phyloP scores from a whole-genome alignment of 306 rosid species.

The Comarum palustre region DNA sequence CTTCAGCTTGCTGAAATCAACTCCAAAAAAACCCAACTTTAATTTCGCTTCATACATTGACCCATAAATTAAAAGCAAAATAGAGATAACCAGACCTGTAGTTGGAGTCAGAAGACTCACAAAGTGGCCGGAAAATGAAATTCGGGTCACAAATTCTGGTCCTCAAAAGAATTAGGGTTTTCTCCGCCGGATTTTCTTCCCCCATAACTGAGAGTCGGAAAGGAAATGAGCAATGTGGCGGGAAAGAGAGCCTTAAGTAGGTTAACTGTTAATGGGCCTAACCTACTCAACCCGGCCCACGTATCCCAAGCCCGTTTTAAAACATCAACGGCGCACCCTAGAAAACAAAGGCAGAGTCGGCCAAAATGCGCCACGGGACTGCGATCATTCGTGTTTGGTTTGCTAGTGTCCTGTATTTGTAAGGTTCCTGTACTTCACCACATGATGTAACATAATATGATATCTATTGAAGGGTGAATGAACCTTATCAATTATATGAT shows the following conservation, averaged over 20 bases:
- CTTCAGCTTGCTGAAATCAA: conserved; percentile 65
- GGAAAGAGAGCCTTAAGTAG: conserved; percentile 8
- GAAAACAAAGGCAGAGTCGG: neutral
- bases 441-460: conserved; percentile 26
- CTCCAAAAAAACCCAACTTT: neutral
- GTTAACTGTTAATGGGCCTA: neutral
- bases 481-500: conserved; percentile 11
- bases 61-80: neutral
- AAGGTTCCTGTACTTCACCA: conserved; percentile 41
- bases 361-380: conserved; percentile 23
- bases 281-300: too few relatives aligned
- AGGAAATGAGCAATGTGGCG: conserved; percentile 27
- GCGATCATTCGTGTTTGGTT: conserved; percentile 18
- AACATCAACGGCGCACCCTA: neutral
- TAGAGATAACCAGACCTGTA: conserved; percentile 40
- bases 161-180: conserved; percentile 55
- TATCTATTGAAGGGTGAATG: conserved; percentile 13
- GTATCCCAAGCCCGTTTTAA: neutral
- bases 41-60: neutral
- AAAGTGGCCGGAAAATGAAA: conserved; percentile 44
- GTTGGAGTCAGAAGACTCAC: conserved; percentile 53
- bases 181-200: conserved; percentile 39
- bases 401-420: neutral
- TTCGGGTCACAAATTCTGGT: conserved; percentile 56
- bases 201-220: conserved; percentile 30